Evolutionary conservation across 176 grass and related monocot species (phyloP).

Genomic region (Alloteropsis semialata): DNA sequence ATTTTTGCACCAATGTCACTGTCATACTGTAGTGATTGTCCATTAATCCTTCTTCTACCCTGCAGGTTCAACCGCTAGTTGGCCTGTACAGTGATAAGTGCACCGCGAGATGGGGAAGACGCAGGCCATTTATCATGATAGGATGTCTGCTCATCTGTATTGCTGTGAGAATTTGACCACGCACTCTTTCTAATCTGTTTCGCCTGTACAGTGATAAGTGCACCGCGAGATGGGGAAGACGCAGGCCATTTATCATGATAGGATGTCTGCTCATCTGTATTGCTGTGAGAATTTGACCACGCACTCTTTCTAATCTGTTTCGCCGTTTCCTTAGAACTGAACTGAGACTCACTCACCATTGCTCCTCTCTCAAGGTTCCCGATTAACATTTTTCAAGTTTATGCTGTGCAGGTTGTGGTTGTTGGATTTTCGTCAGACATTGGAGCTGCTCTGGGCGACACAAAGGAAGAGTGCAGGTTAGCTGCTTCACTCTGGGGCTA

Average conservation of each 20-base stretch:
- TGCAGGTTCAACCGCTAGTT: slow-evolving; percentile 78
- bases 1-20: not conserved
- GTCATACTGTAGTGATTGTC: not conserved
- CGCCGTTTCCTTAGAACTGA: not conserved
- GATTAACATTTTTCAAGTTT: not conserved
- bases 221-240: slow-evolving; percentile 49
- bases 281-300: slow-evolving; percentile 44
- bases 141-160: slow-evolving; percentile 68
- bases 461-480: slow-evolving; percentile 76
- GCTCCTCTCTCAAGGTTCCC: not conserved
- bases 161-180: slow-evolving; percentile 50
- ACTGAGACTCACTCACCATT: not conserved
- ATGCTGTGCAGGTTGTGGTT: slow-evolving; percentile 50
- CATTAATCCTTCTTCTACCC: not conserved
- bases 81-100: slow-evolving; percentile 82
- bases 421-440: slow-evolving; percentile 90
- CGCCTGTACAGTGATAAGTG: slow-evolving; percentile 80
- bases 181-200: no score
- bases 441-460: slow-evolving; percentile 69
- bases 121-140: slow-evolving; percentile 75
- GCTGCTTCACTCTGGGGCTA: not conserved
- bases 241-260: slow-evolving; percentile 75
- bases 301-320: not conserved
- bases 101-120: slow-evolving; percentile 49
- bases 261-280: slow-evolving; percentile 68